Evolutionary conservation across 371 early-diverging fungal genomes (phyloP), one percentile per base, ranked within the genome.

Genomic region (Globomyces sp.): DNA sequence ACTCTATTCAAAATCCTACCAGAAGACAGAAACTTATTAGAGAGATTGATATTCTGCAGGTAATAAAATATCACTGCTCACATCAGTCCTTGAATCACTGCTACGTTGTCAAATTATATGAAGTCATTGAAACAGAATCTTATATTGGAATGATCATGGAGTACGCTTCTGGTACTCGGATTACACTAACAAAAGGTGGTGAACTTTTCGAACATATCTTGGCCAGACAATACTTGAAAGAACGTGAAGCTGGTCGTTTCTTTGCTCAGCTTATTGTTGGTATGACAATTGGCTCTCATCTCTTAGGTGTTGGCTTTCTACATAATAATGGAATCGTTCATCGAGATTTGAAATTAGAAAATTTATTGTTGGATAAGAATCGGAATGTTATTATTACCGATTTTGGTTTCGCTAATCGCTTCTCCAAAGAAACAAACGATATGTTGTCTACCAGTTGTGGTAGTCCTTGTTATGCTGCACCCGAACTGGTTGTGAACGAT

Each of bases 391-490:
- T 95, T 66, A 91, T 99, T 66, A 96, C 95, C 4, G 99, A 99
- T 74, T 99, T 99, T 85, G 99, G 99, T 2, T 95, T 99, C 73
- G 96, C 97, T 24, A 99, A 99, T 77, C 87, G 36, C 86, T 85
- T 64, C 89, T 61, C 63, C 10, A 11, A 42, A 1, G 68, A 68
- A 24, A 13, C 60, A 2, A 72, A 72, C n/a, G 41, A 51, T 40
- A 77, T 96, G 48, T 87, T 95, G 86, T 80, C 87, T 2, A 95
- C 96, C 0, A 90, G 90, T 9, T 98, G 99, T 69, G 99, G 99
- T 2, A 92, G 93, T 43, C 99, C 99, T 1, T 96, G 96, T 79
- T 98, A 97, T 77, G 98, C 99, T 1, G 95, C 99, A 1, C 99
- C 99, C 3, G 99, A 98, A 74, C 81, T 98, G 45, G 96, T 97